A percentile compares a stretch with the other conserved stretches of the same genome.
Evolutionary conservation across 2,329 filamentous ascomycete species (phyloP).

Genomic region (Colletotrichum orbiculare): DNA sequence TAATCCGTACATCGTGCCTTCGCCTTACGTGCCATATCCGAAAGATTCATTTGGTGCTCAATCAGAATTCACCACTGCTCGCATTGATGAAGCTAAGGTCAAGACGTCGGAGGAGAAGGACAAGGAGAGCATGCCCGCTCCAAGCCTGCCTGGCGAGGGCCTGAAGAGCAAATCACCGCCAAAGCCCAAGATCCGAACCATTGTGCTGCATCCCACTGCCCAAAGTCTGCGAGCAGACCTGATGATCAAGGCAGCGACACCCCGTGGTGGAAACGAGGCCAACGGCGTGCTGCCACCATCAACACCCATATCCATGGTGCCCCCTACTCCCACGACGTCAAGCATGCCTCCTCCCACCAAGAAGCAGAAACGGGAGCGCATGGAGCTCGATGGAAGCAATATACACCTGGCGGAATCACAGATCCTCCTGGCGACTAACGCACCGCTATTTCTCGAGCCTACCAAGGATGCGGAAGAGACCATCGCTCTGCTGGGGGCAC

Average conservation of each 20-base stretch:
- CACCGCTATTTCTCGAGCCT: constrained; percentile 81
- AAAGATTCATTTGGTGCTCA: constrained; percentile 54
- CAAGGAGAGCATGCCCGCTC: constrained; percentile 69
- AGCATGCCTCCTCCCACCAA: constrained; percentile 72
- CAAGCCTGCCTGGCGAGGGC: constrained; percentile 58
- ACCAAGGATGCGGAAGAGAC: constrained; percentile 76
- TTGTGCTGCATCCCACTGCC: constrained; percentile 86
- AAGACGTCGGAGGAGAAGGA: constrained; percentile 57
- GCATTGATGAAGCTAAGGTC: constrained; percentile 50
- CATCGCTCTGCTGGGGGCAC: constrained; percentile 75
- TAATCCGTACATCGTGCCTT: constrained; percentile 90
- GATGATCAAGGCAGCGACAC: constrained; percentile 78
- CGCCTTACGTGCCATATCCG: constrained; percentile 83
- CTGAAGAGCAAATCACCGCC: constrained; percentile 56
- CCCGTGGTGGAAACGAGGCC: constrained; percentile 56
- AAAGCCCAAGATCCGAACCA: constrained; percentile 77
- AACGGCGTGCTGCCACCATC: constrained; percentile 70
- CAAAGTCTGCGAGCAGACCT: constrained; percentile 82
- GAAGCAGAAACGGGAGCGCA: constrained; percentile 75
- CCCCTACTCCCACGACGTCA: constrained; percentile 70
- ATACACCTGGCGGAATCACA: constrained; percentile 81
- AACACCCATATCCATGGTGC: constrained; percentile 71
- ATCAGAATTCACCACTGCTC: constrained; percentile 32
- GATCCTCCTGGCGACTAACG: constrained; percentile 77
- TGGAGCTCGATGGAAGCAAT: constrained; percentile 80